Evolutionary conservation across 2,329 filamentous ascomycete genomes (phyloP), one percentile per base, ranked within the genome.

Genomic region (Phialemonium atrogriseum): DNA sequence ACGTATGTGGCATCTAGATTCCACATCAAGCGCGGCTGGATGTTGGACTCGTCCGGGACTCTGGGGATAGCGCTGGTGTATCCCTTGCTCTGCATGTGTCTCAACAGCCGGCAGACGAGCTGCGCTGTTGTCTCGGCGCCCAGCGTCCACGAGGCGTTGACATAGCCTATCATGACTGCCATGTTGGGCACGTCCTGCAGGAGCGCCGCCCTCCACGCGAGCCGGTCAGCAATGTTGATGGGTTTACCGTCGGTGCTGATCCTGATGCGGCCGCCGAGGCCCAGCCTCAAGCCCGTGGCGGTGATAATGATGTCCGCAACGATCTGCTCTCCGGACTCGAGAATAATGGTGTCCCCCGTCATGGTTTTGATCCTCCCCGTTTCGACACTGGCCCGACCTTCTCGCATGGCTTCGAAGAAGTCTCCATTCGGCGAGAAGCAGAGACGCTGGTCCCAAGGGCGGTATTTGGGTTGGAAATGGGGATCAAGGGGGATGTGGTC

Each of bases 361-460:
- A 70, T 56, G 0, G 46, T 58, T 20, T 59, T 52, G 39, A 77
- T 70, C 7, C 38, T 42, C 16, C 55, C 67, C 0, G 68, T 72
- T 2, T 62, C 55, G 2, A 73, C 48, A 10, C 52, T 46, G 10
- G 46, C 58, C 25, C 53, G 64, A 15, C 57, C 55, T 2, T 41
- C 50, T 2, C 53, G 52, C 10, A 69, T 45, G 0, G 58, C 54
- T 5, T 47, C 34, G 39, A 59, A 71, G 33, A 70, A 65, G 41
- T 68, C 66, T 0, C 61, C 62, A 17, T 66, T 55, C 12, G 55
- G 50, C 2, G 46, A 70, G 18, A 78, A 58, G 43, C 80, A 85
- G 12, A 86, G 55, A 1, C 82, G 70, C 46, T 86, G 81, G 33
- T 84, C 68, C 76, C 79, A 77, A 0, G 73, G 73, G 5, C 65